These are phyloP conservation scores for Jaltomata sinuosa DNA, from an alignment of 257 asterid species.

Conservation along the genomic window DNA sequence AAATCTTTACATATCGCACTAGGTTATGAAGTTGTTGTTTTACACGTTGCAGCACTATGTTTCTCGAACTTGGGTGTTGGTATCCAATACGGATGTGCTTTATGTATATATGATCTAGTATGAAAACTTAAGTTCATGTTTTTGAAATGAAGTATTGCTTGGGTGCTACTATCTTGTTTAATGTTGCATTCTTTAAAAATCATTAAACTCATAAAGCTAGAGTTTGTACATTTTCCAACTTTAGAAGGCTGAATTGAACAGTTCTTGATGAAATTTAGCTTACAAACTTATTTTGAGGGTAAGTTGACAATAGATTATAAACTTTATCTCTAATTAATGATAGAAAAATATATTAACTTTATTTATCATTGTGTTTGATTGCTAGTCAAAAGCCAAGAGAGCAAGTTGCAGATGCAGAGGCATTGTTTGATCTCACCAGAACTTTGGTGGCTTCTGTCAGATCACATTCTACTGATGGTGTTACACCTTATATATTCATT, in stretches of 20 bases:
- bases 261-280: neutral
- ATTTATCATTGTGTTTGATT: neutral
- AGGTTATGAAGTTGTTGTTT: too few relatives aligned
- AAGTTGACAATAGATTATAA: too few relatives aligned
- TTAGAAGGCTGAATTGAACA: neutral
- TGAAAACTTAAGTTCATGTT: neutral
- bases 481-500: constrained; percentile 34
- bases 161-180: neutral
- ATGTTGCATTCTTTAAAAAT: neutral
- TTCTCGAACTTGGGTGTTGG: too few relatives aligned
- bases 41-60: too few relatives aligned
- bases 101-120: neutral
- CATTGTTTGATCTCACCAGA: constrained; percentile 31
- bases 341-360: neutral
- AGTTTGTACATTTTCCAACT: neutral
- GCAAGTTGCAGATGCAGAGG: constrained; percentile 61
- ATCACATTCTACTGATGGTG: constrained; percentile 14
- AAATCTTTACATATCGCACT: too few relatives aligned
- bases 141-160: neutral
- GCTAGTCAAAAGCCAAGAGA: constrained; percentile 51
- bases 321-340: neutral
- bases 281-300: too few relatives aligned
- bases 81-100: too few relatives aligned
- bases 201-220: neutral
- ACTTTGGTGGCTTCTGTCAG: constrained; percentile 29